Percentiles rank a stretch among this genome's conserved stretches.
These are phyloP conservation scores for Thraustotheca clavata DNA, from an alignment of 352 stramenopile genomes.

Conservation along the genomic window DNA sequence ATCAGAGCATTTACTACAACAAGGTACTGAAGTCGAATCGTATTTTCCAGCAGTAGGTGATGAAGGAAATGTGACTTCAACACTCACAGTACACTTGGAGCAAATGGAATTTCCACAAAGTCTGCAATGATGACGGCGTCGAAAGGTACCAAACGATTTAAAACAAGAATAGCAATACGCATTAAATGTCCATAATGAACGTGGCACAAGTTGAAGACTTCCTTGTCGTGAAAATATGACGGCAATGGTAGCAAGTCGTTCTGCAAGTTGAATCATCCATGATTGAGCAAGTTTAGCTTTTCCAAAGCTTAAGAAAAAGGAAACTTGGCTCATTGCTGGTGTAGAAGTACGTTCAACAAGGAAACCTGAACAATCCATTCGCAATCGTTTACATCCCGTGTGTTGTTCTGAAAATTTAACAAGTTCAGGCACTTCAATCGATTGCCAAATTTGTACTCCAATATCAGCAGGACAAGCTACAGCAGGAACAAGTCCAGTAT, in stretches of 20 bases:
- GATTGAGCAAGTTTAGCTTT: neutral
- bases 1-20: neutral
- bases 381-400: conserved; percentile 6
- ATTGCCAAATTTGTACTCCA: conserved; percentile 14
- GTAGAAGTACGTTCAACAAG: conserved; percentile 8
- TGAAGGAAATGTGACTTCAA: neutral
- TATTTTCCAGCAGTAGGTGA: neutral
- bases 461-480: neutral
- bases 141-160: neutral
- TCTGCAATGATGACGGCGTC: conserved; percentile 12
- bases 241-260: neutral
- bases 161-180: conserved; percentile 16
- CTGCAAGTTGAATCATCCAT: neutral
- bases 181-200: conserved; percentile 7
- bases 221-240: neutral
- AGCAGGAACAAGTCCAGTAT: neutral
- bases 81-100: neutral
- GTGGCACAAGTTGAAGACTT: conserved; percentile 6
- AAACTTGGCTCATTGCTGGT: conserved; percentile 12
- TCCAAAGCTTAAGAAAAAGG: conserved; percentile 2
- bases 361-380: conserved; percentile 6
- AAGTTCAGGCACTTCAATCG: conserved; percentile 6
- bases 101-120: conserved; percentile 16
- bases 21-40: neutral
- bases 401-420: neutral